Conservation (phyloP, 257 asterid species). For the Salvia hispanica region DNA sequence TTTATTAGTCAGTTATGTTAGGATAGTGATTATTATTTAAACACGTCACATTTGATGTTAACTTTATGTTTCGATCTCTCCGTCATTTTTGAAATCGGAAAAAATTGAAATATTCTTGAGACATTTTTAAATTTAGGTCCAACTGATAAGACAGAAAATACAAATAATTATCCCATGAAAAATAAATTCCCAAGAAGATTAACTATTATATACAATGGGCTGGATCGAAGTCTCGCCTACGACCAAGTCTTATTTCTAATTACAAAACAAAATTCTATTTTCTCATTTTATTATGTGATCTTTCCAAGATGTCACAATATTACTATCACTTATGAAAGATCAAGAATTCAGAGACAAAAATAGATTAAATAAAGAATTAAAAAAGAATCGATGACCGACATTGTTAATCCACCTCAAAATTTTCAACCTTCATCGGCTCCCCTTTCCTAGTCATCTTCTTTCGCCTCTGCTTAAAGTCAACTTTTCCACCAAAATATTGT, state of each 20-base stretch:
- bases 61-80: too few relatives aligned
- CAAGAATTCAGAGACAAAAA: neutral
- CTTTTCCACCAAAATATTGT: neutral
- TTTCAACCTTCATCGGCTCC: conserved; percentile 18
- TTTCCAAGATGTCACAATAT: neutral
- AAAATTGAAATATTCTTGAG: too few relatives aligned
- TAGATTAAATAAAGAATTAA: neutral
- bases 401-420: conserved; percentile 1
- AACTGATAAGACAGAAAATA: too few relatives aligned
- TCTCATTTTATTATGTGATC: neutral
- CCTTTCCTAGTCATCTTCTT: neutral
- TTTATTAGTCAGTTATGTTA: too few relatives aligned
- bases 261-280: neutral
- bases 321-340: neutral
- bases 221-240: neutral
- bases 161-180: too few relatives aligned
- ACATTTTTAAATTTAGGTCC: too few relatives aligned
- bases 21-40: too few relatives aligned
- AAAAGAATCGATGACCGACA: conserved; percentile 1
- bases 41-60: too few relatives aligned
- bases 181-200: too few relatives aligned
- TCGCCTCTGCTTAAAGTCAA: conserved; percentile 21
- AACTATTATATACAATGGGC: too few relatives aligned
- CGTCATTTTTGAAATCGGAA: too few relatives aligned
- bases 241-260: neutral